A percentile compares a stretch with the other conserved stretches of the same genome.
Conservation (phyloP, 176 grass and related monocot genomes). For the Juncus inflexus region DNA sequence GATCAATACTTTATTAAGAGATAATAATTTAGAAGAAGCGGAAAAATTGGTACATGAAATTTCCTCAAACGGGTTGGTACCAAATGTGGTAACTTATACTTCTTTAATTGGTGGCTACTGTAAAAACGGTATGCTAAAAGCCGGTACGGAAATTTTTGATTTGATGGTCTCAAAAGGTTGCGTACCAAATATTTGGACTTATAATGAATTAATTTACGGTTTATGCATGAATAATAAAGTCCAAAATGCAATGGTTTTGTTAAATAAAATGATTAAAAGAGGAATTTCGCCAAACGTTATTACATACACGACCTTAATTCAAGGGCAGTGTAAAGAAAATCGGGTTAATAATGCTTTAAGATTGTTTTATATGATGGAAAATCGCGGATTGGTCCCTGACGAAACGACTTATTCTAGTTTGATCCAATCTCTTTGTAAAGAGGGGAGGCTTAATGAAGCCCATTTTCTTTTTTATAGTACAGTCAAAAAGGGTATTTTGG, state of each 20-base stretch:
- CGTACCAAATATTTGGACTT: conserved; percentile 60
- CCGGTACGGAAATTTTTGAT: conserved; percentile 46
- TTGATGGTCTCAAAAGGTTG: conserved; percentile 63
- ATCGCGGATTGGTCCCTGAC: conserved; percentile 54
- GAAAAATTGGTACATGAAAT: conserved; percentile 31
- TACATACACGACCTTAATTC: conserved; percentile 63
- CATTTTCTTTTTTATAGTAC: conserved; percentile 47
- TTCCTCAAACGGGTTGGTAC: conserved; percentile 38
- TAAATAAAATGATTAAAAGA: conserved; percentile 60
- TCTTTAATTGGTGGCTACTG: conserved; percentile 77
- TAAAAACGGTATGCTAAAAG: conserved; percentile 45
- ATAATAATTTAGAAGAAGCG: conserved; percentile 25
- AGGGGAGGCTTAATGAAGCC: conserved; percentile 63
- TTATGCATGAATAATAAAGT: conserved; percentile 53
- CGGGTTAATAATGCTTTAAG: conserved; percentile 60
- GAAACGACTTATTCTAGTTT: conserved; percentile 45
- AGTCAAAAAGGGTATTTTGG: conserved; percentile 35
- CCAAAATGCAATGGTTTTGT: conserved; percentile 62
- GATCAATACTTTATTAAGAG: conserved; percentile 27
- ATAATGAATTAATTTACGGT: conserved; percentile 67
- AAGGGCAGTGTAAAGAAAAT: conserved; percentile 60
- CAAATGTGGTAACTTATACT: conserved; percentile 73
- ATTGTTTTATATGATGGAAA: conserved; percentile 77
- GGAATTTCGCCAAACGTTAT: conserved; percentile 44
- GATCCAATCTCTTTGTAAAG: conserved; percentile 62